Evolutionary conservation across 768 basidiomycete species (phyloP).

Genomic region (Symmetrospora coprosmae): DNA sequence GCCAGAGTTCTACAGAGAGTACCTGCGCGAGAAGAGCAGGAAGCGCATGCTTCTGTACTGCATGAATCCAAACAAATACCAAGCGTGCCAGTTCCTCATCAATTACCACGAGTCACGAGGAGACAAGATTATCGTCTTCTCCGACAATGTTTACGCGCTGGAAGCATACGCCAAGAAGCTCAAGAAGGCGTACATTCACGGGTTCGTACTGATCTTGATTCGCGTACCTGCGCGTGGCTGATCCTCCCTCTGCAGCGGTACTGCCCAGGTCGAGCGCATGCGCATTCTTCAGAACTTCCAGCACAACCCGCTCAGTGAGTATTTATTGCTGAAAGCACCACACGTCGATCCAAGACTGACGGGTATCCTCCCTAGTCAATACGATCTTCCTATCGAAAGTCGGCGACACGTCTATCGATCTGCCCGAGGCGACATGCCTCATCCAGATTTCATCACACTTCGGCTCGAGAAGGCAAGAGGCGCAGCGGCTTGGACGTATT

Average conservation of each 20-base stretch:
- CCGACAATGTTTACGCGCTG: slow-evolving; percentile 91
- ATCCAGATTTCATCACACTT: slow-evolving; percentile 99
- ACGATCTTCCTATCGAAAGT: slow-evolving; percentile 99
- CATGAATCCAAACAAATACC: slow-evolving; percentile 99
- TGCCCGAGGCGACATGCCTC: slow-evolving; percentile 96
- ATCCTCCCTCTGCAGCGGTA: slow-evolving; percentile 20
- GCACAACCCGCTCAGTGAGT: slow-evolving; percentile 51
- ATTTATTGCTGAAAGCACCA: not conserved
- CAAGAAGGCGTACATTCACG: slow-evolving; percentile 88
- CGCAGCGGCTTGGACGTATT: slow-evolving; percentile 88
- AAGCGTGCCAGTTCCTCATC: slow-evolving; percentile 96
- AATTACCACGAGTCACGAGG: slow-evolving; percentile 94
- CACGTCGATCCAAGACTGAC: not conserved
- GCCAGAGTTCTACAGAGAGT: slow-evolving; percentile 96
- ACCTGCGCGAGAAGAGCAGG: slow-evolving; percentile 77
- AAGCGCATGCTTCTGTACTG: slow-evolving; percentile 93
- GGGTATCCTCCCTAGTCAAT: slow-evolving; percentile 49
- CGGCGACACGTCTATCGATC: slow-evolving; percentile 95
- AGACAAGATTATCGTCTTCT: slow-evolving; percentile 98
- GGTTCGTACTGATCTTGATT: no score
- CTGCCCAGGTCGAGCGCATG: slow-evolving; percentile 84
- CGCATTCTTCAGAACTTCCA: slow-evolving; percentile 89
- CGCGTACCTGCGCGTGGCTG: slow-evolving; percentile 42
- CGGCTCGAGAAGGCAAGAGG: slow-evolving; percentile 93
- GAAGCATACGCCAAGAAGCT: slow-evolving; percentile 88